Evolutionary conservation across 169 alveolate genomes (phyloP).

Genomic region (Cryptosporidium sp.): DNA sequence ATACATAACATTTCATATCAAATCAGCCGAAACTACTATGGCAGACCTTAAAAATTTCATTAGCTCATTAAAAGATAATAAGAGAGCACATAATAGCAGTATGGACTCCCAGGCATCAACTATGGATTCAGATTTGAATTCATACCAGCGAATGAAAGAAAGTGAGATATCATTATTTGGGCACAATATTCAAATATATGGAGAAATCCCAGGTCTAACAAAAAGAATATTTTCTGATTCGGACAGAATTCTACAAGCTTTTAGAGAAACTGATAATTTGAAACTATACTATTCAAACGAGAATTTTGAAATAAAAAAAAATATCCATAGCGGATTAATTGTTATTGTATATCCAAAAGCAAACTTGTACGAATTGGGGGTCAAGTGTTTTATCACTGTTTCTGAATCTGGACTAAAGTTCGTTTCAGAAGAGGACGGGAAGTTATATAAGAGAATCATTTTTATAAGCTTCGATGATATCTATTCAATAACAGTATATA

Average conservation of each 20-base stretch:
- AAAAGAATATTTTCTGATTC: slow-evolving; percentile 3
- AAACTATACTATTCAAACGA: not conserved
- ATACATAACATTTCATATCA: slow-evolving; percentile 4
- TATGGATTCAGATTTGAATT: slow-evolving; percentile 28
- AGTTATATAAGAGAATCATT: slow-evolving; percentile 6
- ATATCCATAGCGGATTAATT: not conserved
- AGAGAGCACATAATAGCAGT: slow-evolving; percentile 7
- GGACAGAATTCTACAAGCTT: not conserved
- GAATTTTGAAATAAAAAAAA: not conserved
- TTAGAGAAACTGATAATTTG: not conserved
- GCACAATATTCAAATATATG: slow-evolving; percentile 18
- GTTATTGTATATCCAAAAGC: slow-evolving; percentile 50
- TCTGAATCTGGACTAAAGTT: slow-evolving; percentile 17
- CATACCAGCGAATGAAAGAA: not conserved
- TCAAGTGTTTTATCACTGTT: slow-evolving; percentile 7
- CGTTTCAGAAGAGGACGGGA: not conserved
- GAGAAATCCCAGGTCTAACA: slow-evolving; percentile 12
- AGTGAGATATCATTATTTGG: not conserved
- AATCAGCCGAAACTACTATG: not conserved
- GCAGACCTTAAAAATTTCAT: slow-evolving; percentile 21
- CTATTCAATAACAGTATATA: slow-evolving; percentile 5
- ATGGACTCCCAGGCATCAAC: slow-evolving; percentile 62
- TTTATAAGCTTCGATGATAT: slow-evolving; percentile 14
- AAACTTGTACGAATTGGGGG: slow-evolving; percentile 9
- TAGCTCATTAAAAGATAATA: not conserved